Evolutionary conservation across 805 yeast species (phyloP).

Genomic region (Saccharomyces eubayanus): DNA sequence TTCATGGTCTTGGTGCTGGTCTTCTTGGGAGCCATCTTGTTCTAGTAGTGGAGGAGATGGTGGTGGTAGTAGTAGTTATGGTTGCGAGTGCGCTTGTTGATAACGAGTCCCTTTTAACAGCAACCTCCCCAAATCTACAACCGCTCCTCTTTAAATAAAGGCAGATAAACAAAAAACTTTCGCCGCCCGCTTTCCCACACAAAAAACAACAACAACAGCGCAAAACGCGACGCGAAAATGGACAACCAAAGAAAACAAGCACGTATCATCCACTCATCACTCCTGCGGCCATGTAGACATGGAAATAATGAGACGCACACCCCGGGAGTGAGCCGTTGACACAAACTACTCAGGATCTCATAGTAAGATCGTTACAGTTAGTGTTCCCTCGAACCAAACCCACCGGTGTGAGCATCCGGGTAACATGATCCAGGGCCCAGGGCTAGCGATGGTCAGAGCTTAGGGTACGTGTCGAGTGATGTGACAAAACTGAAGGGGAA

Average conservation of each 20-base stretch:
- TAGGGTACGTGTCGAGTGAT: neutral
- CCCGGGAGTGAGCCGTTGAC: neutral
- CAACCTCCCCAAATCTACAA: neutral
- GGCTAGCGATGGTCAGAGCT: neutral
- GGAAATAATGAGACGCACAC: neutral
- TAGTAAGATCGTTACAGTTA: neutral
- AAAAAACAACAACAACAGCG: neutral
- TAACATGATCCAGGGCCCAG: neutral
- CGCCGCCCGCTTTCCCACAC: neutral
- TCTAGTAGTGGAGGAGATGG: neutral
- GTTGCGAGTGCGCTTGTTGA: neutral
- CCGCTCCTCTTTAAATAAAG: neutral
- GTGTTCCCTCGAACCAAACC: neutral
- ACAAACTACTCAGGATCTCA: neutral
- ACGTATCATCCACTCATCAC: neutral
- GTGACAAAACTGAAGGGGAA: neutral
- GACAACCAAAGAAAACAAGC: neutral
- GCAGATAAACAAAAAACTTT: neutral
- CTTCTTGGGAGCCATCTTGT: constrained; percentile 11
- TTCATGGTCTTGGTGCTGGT: constrained; percentile 2
- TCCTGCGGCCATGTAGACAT: neutral
- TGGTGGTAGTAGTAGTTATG: neutral
- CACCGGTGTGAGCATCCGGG: neutral
- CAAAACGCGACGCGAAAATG: neutral
- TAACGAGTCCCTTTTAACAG: neutral